A percentile compares a stretch with the other conserved stretches of the same genome.
Evolutionary conservation across 768 basidiomycete genomes (phyloP).

Genomic region (Cantharellus anzutake): DNA sequence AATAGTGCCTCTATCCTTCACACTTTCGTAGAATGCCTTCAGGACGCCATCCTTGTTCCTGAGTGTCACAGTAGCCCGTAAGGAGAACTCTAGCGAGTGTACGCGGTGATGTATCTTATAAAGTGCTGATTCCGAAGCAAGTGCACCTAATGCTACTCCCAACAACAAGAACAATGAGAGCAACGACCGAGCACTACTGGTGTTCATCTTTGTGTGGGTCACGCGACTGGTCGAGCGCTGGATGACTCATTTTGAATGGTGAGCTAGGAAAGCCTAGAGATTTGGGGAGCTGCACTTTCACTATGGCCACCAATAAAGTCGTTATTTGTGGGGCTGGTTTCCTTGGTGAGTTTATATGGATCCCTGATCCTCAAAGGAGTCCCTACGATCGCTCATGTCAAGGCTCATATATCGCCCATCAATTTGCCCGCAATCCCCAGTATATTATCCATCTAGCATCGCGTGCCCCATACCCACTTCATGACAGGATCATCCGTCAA

Average conservation of each 20-base stretch:
- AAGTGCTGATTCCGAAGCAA: neutral
- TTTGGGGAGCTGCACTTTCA: neutral
- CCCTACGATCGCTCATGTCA: neutral
- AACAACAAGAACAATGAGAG: neutral
- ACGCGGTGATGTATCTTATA: neutral
- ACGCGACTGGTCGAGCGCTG: neutral
- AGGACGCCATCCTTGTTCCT: neutral
- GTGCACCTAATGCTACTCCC: neutral
- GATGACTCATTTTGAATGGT: neutral
- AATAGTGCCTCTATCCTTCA: neutral
- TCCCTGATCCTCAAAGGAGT: neutral
- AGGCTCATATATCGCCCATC: neutral
- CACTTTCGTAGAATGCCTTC: neutral
- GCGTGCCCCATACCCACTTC: neutral
- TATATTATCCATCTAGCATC: neutral
- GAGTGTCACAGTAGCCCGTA: neutral
- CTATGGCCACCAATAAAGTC: neutral
- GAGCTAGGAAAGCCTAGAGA: no score
- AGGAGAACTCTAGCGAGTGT: neutral
- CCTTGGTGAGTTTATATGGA: neutral
- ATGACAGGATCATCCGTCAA: neutral
- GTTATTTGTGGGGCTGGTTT: neutral
- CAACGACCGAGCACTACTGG: neutral
- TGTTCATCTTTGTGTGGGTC: neutral
- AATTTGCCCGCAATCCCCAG: neutral